These are phyloP conservation scores for Aspergillus diversus DNA, from an alignment of 495 filamentous ascomycete species.

Conservation along the genomic window DNA sequence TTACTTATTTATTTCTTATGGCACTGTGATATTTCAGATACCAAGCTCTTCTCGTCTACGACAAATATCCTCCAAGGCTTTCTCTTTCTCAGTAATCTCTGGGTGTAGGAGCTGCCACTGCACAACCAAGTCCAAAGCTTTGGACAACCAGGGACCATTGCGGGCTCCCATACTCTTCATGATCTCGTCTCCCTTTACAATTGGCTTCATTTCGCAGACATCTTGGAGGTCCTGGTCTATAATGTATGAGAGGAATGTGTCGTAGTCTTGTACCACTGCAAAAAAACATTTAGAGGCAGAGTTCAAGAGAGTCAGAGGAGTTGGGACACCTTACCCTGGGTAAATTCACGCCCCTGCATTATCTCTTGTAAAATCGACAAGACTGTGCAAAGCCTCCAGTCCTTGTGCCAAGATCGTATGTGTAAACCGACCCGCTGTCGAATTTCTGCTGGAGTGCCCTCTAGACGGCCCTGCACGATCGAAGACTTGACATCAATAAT, in stretches of 20 bases:
- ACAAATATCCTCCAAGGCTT: slow-evolving; percentile 67
- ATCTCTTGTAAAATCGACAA: slow-evolving; percentile 71
- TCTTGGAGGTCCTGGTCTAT: slow-evolving; percentile 44
- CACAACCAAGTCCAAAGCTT: slow-evolving; percentile 70
- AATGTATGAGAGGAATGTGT: slow-evolving; percentile 49
- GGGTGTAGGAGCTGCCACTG: slow-evolving; percentile 88
- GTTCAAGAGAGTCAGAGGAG: not conserved
- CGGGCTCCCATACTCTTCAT: slow-evolving; percentile 59
- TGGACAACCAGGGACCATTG: slow-evolving; percentile 78
- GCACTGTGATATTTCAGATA: slow-evolving; percentile 32
- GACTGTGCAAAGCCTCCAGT: slow-evolving; percentile 78
- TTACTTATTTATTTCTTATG: slow-evolving; percentile 7
- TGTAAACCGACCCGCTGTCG: slow-evolving; percentile 69
- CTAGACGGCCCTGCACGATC: slow-evolving; percentile 28
- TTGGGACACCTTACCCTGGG: slow-evolving; percentile 32
- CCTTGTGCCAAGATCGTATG: slow-evolving; percentile 74
- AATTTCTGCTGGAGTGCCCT: slow-evolving; percentile 41
- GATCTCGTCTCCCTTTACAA: slow-evolving; percentile 70
- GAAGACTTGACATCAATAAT: slow-evolving; percentile 63
- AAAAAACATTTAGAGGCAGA: not conserved
- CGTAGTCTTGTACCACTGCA: slow-evolving; percentile 46
- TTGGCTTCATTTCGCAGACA: slow-evolving; percentile 55
- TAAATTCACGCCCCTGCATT: slow-evolving; percentile 41
- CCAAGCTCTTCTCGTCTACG: slow-evolving; percentile 59
- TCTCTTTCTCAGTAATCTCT: slow-evolving; percentile 57